phyloP scores from a whole-genome alignment of 306 rosid species.

The Trifolium repens region DNA sequence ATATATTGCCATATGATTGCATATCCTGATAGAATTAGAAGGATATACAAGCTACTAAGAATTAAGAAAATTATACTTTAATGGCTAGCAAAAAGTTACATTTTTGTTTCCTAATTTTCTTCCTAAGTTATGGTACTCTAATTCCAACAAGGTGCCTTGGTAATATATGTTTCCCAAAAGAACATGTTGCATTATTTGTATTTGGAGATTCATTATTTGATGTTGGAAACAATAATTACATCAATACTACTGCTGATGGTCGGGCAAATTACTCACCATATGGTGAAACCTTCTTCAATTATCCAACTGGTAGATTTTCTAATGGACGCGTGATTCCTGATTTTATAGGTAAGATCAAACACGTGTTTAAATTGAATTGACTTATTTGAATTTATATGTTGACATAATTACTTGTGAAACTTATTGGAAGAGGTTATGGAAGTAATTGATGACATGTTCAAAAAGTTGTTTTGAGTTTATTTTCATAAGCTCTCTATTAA shows the following conservation, averaged over 20 bases:
- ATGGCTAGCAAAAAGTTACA: not conserved
- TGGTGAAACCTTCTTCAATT: slow-evolving; percentile 54
- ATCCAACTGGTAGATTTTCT: slow-evolving; percentile 54
- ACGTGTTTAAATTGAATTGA: not conserved
- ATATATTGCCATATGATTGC: not conserved
- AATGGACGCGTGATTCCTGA: slow-evolving; percentile 57
- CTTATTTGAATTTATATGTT: not conserved
- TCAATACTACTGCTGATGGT: slow-evolving; percentile 26
- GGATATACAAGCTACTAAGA: not conserved
- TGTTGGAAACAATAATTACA: slow-evolving; percentile 63
- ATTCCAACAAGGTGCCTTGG: not conserved
- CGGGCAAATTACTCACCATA: slow-evolving; percentile 50
- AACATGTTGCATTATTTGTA: slow-evolving; percentile 19
- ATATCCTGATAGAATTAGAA: not conserved
- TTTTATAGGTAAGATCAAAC: slow-evolving; percentile 40
- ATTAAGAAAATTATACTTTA: no score
- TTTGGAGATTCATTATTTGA: slow-evolving; percentile 73
- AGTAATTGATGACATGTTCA: not conserved
- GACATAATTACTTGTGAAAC: no score
- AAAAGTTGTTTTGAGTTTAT: no score
- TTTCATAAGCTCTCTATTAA: no score
- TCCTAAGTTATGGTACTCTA: not conserved
- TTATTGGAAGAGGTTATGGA: not conserved
- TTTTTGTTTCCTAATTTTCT: not conserved
- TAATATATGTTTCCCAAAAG: slow-evolving; percentile 10